Base-by-base conservation (phyloP, 306 rosid species). In the Acacia confusa region DNA sequence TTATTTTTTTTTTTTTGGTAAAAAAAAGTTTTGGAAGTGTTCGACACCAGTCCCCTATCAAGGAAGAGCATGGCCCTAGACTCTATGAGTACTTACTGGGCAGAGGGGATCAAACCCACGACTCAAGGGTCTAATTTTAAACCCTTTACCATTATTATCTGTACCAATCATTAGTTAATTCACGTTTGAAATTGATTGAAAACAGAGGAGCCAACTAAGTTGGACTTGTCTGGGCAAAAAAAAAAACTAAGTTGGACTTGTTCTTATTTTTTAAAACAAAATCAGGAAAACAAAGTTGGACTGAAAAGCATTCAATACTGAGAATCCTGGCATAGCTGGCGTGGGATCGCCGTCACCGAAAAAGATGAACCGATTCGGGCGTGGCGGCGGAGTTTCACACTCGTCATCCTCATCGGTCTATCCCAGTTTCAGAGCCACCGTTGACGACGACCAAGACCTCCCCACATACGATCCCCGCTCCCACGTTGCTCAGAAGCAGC, bases 391-490 rank as follows among this genome's bases (percentile, higher is more conserved):
- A 64, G 77, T 79, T 55, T 84, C 65, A 22, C 2, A 0, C 13
- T 45, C 81, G 6, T 77, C 76, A 1, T 64, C 83, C 15, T 79
- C 83, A 2, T 32, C 74, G n/a, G 66, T 14, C 7, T 52, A 75
- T 48, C 79, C 81, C 22, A 48, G n/a, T 34, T 75, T 57, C 41
- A 63, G 32, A 50, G 32, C 77, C 40, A 57, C 70, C 79, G 68
- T 76, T 25, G 87, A 79, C n/a, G 10, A 43, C 22, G 87, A 84
- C 36, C 81, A 58, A 24, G 75, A 80, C 76, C 91, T 92, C 0
- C 99, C 99, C 70, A 88, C 88, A 36, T 88, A 70, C 90, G 87
- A 92, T 82, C 98, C 99, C n/a, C 88, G 83, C 85, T 96, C 99
- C 64, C 85, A 81, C 19, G 92, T 88, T 65, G 87, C 92, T 61